phyloP scores from a whole-genome alignment of 441 rosid species.

The Adansonia rubrostipa region DNA sequence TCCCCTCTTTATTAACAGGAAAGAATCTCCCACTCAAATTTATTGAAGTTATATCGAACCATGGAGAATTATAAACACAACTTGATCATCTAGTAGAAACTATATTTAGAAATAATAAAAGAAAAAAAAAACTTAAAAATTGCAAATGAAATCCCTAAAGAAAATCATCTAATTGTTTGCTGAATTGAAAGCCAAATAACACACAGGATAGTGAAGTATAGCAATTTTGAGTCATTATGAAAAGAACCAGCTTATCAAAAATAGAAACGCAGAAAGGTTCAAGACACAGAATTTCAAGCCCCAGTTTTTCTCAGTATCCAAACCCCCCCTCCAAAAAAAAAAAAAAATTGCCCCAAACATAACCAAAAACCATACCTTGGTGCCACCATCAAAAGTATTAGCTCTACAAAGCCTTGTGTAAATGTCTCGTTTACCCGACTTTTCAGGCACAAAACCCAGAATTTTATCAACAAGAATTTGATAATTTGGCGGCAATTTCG shows the following conservation, averaged over 20 bases:
- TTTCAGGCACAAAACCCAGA: conserved; percentile 47
- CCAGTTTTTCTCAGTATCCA: conserved; percentile 24
- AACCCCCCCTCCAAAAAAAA: neutral
- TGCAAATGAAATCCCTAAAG: neutral
- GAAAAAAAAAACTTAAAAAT: neutral
- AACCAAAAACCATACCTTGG: conserved; percentile 52
- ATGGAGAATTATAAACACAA: too few species aligned
- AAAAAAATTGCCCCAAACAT: too few species aligned
- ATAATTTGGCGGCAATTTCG: conserved; percentile 66
- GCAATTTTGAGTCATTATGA: neutral
- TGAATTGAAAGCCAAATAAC: neutral
- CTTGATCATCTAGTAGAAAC: neutral
- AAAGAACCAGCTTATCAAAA: neutral
- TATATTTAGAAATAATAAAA: neutral
- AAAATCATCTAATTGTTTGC: neutral
- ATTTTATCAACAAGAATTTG: conserved; percentile 43
- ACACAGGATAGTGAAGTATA: neutral
- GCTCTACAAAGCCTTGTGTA: conserved; percentile 60
- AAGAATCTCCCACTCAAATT: too few species aligned
- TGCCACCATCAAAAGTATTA: conserved; percentile 63
- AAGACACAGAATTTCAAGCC: neutral
- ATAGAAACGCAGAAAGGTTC: neutral
- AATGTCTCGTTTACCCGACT: conserved; percentile 69
- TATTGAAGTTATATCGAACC: too few species aligned
- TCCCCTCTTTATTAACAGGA: too few species aligned